Conservation (phyloP, 208 protist genomes). For the Naegleria fowleri region DNA sequence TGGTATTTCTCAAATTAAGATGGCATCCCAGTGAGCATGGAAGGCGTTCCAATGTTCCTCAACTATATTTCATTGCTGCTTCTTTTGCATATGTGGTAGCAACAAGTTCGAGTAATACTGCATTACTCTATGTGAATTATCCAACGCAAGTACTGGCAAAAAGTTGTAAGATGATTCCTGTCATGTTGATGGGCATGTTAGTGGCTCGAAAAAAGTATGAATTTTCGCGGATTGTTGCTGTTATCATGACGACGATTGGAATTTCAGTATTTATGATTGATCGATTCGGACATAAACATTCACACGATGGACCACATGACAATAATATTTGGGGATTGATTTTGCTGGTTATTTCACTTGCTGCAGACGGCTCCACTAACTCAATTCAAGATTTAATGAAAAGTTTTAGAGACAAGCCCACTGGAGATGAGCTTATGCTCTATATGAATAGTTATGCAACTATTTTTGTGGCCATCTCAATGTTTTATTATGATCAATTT, state of each 20-base stretch:
- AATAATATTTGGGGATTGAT: conserved; percentile 9
- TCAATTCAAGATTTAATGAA: background rate
- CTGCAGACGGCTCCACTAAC: background rate
- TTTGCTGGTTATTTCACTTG: background rate
- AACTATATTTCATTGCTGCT: background rate
- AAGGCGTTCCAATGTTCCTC: background rate
- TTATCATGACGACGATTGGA: background rate
- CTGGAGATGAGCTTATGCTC: conserved; percentile 10
- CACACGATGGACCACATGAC: background rate
- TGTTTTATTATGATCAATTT: background rate
- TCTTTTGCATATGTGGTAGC: conserved; percentile 6
- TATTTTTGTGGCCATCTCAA: background rate
- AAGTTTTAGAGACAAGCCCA: background rate
- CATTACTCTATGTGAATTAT: conserved; percentile 22
- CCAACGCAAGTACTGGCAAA: conserved; percentile 27
- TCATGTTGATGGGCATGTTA: background rate
- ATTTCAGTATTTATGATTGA: conserved; percentile 22
- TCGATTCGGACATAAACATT: background rate
- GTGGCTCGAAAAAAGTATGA: conserved; percentile 10
- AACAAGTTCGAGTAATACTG: background rate
- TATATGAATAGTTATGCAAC: conserved; percentile 16
- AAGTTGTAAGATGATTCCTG: conserved; percentile 22
- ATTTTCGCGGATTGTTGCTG: background rate
- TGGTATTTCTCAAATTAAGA: background rate
- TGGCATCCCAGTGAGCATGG: background rate